Evolutionary conservation across 257 asterid species (phyloP), one percentile per base, ranked within the genome.

Genomic region (Salvia splendens): DNA sequence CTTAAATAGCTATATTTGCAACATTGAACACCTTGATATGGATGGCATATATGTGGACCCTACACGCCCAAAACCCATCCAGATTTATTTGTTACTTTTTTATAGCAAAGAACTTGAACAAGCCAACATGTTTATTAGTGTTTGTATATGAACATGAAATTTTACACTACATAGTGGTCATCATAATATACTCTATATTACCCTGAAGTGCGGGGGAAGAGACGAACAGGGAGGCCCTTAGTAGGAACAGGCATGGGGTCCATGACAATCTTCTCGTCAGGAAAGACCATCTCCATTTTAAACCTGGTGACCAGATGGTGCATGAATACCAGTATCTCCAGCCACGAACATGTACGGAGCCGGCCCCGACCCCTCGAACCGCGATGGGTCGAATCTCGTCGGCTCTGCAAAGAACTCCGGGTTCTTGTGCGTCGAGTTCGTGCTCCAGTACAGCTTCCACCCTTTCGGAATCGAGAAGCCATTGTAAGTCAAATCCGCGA

Each of bases 401-500:
- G 85, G 85, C 0, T 80, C 67, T 0, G 61, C 43, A 56, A 80
- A 80, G 11, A 17, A 54, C 16, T 80, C 82, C 0, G 78, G 62
- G 0, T 77, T 80, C 53, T 30, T 77, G 14, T 80, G 85, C 0
- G 84, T 80, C 15, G 84, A 80, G 20, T 80, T 80, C 6, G 81
- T 79, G 20, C 79, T 80, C 84, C 84, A 80, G 3, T 80, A 80
- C 35, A 33, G 83, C 88, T 83, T 83, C 88, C 88, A 81, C 33
- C 88, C 88, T 69, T 83, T 83, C 1, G 88, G 88, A 38, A 83
- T 83, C 0, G 77, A 72, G 82, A 80, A 83, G 1, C 88, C 88
- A 41, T 77, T 81, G 77, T 10, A 81, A 64, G 61, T 77, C 51
- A 83, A 83, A 76, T 78, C 81, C 0, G 80, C 3, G 7, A 80